Conservation (phyloP, 257 asterid genomes). For the Solanum arcanum region DNA sequence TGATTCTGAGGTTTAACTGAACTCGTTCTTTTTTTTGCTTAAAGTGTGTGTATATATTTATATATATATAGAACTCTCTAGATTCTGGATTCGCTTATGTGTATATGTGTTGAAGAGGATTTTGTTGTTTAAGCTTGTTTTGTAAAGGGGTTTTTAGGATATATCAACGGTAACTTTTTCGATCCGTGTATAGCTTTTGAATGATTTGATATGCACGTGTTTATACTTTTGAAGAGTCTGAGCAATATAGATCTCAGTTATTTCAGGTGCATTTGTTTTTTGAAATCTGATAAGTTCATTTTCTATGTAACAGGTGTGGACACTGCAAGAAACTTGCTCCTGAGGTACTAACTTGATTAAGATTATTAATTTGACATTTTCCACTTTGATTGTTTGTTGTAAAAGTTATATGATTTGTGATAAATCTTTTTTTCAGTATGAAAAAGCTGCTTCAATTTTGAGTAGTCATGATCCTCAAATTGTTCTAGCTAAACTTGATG, state of each 20-base stretch:
- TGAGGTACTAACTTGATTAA: constrained; percentile 39
- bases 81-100: not conserved
- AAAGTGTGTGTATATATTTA: not conserved
- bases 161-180: not conserved
- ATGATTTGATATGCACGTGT: rapidly evolving
- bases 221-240: not conserved
- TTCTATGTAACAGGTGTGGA: constrained; percentile 67
- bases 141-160: not conserved
- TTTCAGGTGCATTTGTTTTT: rapidly evolving
- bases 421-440: constrained; percentile 33
- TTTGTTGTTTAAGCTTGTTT: not conserved
- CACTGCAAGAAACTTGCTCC: constrained; percentile 90
- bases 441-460: constrained; percentile 61
- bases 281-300: not conserved
- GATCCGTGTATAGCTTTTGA: not conserved
- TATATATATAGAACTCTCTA: not conserved
- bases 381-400: not conserved
- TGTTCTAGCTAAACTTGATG: constrained; percentile 70
- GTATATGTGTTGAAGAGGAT: not conserved
- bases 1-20: not conserved
- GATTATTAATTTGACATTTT: not conserved
- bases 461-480: constrained; percentile 64
- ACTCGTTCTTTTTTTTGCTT: too few species aligned
- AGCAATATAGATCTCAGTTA: not conserved
- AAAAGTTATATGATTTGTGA: not conserved